Conservation (phyloP, 495 filamentous ascomycete genomes). For the Aspergillus steynii region DNA sequence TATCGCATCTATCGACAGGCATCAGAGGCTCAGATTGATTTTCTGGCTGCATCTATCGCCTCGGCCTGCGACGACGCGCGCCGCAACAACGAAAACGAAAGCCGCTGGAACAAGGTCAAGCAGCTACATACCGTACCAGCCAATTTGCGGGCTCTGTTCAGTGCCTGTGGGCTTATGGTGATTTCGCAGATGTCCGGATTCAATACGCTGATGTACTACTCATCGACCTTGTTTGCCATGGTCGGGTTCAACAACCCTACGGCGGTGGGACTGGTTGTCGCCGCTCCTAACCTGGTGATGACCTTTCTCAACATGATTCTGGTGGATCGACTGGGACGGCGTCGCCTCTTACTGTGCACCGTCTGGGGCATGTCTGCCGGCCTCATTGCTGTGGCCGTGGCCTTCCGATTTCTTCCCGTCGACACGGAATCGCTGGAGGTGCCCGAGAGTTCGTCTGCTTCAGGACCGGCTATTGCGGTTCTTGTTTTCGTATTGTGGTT, state of each 20-base stretch:
- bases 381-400: slow-evolving; percentile 44
- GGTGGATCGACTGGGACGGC: slow-evolving; percentile 50
- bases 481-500: slow-evolving; percentile 51
- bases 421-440: slow-evolving; percentile 34
- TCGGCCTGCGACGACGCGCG: slow-evolving; percentile 40
- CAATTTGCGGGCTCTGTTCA: slow-evolving; percentile 50
- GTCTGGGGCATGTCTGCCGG: slow-evolving; percentile 48
- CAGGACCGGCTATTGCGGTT: slow-evolving; percentile 42
- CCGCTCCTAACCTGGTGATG: slow-evolving; percentile 55
- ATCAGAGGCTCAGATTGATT: slow-evolving; percentile 38
- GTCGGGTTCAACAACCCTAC: slow-evolving; percentile 55
- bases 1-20: slow-evolving; percentile 39
- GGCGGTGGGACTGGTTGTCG: slow-evolving; percentile 52
- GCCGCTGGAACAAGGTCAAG: slow-evolving; percentile 40
- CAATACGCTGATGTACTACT: slow-evolving; percentile 55
- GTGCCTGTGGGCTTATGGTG: slow-evolving; percentile 52
- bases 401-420: slow-evolving; percentile 52
- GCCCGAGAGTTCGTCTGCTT: slow-evolving; percentile 26
- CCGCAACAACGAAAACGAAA: slow-evolving; percentile 31
- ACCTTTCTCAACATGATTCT: slow-evolving; percentile 51
- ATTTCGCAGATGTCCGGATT: slow-evolving; percentile 50
- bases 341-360: slow-evolving; percentile 51
- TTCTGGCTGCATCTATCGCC: slow-evolving; percentile 36
- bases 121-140: slow-evolving; percentile 47
- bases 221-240: slow-evolving; percentile 50